phyloP scores from a whole-genome alignment of 148 eudicot species.

The Persicaria tinctoria region DNA sequence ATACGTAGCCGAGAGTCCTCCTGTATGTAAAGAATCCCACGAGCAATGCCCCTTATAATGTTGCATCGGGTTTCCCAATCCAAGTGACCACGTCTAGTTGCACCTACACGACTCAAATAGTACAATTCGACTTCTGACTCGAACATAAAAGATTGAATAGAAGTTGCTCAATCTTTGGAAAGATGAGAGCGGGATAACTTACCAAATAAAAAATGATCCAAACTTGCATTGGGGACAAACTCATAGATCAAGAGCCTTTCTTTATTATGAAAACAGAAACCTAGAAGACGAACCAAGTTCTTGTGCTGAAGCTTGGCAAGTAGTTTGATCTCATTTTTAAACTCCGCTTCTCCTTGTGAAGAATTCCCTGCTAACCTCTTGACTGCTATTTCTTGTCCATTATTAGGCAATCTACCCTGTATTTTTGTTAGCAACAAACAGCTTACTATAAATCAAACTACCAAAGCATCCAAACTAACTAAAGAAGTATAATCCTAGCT shows the following conservation, averaged over 20 bases:
- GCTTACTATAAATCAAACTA: no score
- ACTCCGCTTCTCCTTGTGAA: slow-evolving; percentile 20
- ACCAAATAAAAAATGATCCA: slow-evolving; percentile 40
- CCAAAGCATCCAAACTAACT: no score
- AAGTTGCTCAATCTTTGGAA: slow-evolving; percentile 19
- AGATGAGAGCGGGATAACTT: not conserved
- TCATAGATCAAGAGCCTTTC: slow-evolving; percentile 46
- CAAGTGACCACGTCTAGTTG: no score
- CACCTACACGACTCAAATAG: no score
- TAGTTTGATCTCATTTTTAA: slow-evolving; percentile 21
- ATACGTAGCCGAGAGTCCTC: no score
- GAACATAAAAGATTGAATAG: not conserved
- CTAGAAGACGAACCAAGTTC: slow-evolving; percentile 36
- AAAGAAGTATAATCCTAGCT: no score
- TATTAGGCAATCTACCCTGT: slow-evolving; percentile 19
- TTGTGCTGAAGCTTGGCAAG: slow-evolving; percentile 45
- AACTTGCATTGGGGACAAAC: slow-evolving; percentile 34
- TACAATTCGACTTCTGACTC: no score
- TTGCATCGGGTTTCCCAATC: no score
- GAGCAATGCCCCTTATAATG: no score
- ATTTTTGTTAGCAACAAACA: not conserved
- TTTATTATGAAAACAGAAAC: slow-evolving; percentile 25
- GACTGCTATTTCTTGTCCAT: slow-evolving; percentile 23
- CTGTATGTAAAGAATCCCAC: no score
- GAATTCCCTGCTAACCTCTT: slow-evolving; percentile 22